These are phyloP conservation scores for Chytriomyces confervae DNA, from an alignment of 192 early-diverging fungal genomes.

Conservation along the genomic window DNA sequence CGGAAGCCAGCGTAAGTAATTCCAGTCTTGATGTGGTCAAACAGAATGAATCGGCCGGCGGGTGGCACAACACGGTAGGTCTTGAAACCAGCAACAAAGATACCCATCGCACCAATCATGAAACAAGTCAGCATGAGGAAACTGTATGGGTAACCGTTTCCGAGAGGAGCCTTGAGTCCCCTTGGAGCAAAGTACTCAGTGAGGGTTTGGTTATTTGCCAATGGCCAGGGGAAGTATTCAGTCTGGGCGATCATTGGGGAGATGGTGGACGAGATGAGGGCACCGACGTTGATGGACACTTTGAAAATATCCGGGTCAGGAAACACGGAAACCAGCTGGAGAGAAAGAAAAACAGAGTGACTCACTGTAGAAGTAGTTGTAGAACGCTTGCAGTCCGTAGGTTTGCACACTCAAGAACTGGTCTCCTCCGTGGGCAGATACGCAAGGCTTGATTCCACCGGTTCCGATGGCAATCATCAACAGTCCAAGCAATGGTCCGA, in stretches of 20 bases:
- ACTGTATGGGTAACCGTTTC: conserved; percentile 55
- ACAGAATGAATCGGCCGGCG: conserved; percentile 60
- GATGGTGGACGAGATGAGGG: conserved; percentile 53
- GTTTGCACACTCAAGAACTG: conserved; percentile 61
- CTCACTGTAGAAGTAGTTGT: conserved; percentile 50
- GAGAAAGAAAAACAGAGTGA: too few species aligned
- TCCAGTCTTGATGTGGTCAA: conserved; percentile 47
- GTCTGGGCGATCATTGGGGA: conserved; percentile 47
- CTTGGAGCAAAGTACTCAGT: not conserved
- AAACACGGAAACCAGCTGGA: too few species aligned
- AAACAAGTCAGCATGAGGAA: conserved; percentile 51
- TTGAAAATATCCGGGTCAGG: not conserved
- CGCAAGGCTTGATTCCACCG: conserved; percentile 72
- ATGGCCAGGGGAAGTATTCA: conserved; percentile 10
- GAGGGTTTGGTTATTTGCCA: not conserved
- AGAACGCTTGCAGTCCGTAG: conserved; percentile 57
- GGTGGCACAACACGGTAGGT: conserved; percentile 69
- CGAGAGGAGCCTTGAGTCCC: conserved; percentile 21
- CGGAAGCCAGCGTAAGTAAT: conserved; percentile 7
- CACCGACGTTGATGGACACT: conserved; percentile 66
- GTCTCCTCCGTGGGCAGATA: conserved; percentile 63
- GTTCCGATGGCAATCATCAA: conserved; percentile 65
- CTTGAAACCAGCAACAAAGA: conserved; percentile 59
- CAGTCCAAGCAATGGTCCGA: conserved; percentile 39
- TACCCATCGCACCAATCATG: conserved; percentile 47